Conservation (phyloP, 352 stramenopile genomes). For the Globisporangium iwayamae region DNA sequence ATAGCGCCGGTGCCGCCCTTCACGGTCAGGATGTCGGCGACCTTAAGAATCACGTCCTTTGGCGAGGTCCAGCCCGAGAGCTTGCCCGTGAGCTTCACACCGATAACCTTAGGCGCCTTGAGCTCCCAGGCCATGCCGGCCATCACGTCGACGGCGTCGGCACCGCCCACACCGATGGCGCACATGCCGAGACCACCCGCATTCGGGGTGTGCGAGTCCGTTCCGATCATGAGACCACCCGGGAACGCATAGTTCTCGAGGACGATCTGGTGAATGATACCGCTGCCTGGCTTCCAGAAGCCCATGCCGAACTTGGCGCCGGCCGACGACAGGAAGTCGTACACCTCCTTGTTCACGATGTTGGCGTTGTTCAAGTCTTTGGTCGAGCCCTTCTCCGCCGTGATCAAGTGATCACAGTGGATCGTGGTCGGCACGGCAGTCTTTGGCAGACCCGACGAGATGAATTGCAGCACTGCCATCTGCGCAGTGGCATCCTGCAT, state of each 20-base stretch:
- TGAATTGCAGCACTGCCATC: constrained; percentile 95
- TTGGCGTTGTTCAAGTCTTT: constrained; percentile 88
- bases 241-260: constrained; percentile 95
- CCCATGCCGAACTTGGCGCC: constrained; percentile 93
- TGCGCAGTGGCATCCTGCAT: constrained; percentile 94
- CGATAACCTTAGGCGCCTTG: constrained; percentile 94
- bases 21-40: constrained; percentile 91
- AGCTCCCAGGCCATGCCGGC: constrained; percentile 93
- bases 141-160: constrained; percentile 93
- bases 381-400: constrained; percentile 88
- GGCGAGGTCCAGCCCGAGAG: constrained; percentile 91
- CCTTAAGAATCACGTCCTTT: constrained; percentile 95
- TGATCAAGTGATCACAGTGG: constrained; percentile 95
- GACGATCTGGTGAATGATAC: constrained; percentile 95
- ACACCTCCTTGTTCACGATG: constrained; percentile 90
- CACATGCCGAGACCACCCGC: constrained; percentile 92
- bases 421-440: constrained; percentile 91
- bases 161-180: constrained; percentile 90
- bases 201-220: constrained; percentile 93
- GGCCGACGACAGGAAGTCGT: constrained; percentile 90
- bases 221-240: constrained; percentile 93
- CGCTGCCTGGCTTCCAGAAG: constrained; percentile 92
- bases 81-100: constrained; percentile 92
- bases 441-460: constrained; percentile 91
- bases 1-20: constrained; percentile 93